Conservation (phyloP, 352 stramenopile genomes). For the Phytopythium ostracodes region DNA sequence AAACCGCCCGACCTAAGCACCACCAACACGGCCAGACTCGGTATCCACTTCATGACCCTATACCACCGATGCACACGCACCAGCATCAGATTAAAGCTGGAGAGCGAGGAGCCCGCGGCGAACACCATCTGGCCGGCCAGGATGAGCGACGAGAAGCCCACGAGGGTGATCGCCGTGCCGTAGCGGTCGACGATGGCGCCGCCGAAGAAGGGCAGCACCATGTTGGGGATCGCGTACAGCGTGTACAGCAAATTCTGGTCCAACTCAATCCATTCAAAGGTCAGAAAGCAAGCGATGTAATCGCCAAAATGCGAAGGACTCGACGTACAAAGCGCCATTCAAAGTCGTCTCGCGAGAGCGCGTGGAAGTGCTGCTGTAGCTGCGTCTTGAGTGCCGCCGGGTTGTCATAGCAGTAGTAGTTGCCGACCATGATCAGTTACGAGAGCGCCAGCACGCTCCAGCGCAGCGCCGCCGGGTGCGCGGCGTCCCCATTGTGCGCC, state of each 20-base stretch:
- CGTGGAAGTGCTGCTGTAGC: slow-evolving; percentile 79
- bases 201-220: slow-evolving; percentile 91
- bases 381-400: slow-evolving; percentile 84
- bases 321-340: slow-evolving; percentile 76
- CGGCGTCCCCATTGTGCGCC: slow-evolving; percentile 30
- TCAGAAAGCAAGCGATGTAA: background rate
- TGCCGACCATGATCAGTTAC: slow-evolving; percentile 87
- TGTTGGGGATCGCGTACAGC: slow-evolving; percentile 91
- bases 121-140: slow-evolving; percentile 87
- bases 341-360: slow-evolving; percentile 63
- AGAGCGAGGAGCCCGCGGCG: slow-evolving; percentile 77
- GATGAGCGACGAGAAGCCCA: slow-evolving; percentile 84
- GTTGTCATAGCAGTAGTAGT: slow-evolving; percentile 92
- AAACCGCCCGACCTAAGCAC: slow-evolving; percentile 73
- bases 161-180: slow-evolving; percentile 76
- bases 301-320: background rate
- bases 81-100: slow-evolving; percentile 78
- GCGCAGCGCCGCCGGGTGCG: slow-evolving; percentile 66
- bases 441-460: slow-evolving; percentile 86
- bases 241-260: slow-evolving; percentile 91
- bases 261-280: background rate
- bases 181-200: slow-evolving; percentile 89
- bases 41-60: background rate
- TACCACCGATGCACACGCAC: slow-evolving; percentile 12
- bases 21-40: slow-evolving; percentile 1